phyloP scores from a whole-genome alignment of 2,329 filamentous ascomycete genomes.

The Helicocarpus griseus region DNA sequence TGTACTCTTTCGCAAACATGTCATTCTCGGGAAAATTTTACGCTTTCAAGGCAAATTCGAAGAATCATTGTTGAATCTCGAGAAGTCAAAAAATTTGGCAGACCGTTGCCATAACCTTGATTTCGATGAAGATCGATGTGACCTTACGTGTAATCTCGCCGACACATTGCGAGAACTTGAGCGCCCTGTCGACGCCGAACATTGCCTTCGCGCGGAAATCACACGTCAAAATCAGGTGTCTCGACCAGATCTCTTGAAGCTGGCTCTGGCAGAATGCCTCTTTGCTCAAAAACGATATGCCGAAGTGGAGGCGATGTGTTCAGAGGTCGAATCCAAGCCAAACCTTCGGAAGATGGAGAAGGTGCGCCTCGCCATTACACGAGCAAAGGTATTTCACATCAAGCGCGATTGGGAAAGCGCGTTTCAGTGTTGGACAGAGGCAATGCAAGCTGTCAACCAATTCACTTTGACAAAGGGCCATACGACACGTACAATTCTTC shows the following conservation, averaged over 20 bases:
- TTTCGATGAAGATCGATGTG: slow-evolving; percentile 2
- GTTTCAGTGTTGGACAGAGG: slow-evolving; percentile 3
- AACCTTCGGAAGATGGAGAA: slow-evolving; percentile 2
- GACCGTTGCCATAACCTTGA: neutral
- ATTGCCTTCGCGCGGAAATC: slow-evolving; percentile 1
- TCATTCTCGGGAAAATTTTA: slow-evolving; percentile 4
- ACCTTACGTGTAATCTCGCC: slow-evolving; percentile 3
- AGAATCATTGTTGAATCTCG: slow-evolving; percentile 1
- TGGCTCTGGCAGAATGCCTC: slow-evolving; percentile 2
- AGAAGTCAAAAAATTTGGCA: slow-evolving; percentile 1
- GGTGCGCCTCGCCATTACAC: slow-evolving; percentile 3
- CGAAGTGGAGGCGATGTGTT: neutral
- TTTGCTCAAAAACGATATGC: neutral
- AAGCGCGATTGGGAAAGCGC: neutral
- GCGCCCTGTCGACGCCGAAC: neutral
- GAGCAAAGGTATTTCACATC: slow-evolving; percentile 4
- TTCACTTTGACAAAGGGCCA: neutral
- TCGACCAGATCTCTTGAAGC: neutral
- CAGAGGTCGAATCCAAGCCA: neutral
- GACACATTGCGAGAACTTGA: slow-evolving; percentile 2
- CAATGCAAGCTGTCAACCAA: neutral
- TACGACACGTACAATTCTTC: slow-evolving; percentile 2
- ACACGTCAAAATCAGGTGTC: neutral
- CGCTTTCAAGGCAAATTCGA: slow-evolving; percentile 1
- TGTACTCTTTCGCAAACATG: slow-evolving; percentile 2